Conservation (phyloP, 805 yeast species). For the Cyberlindnera maritima region DNA sequence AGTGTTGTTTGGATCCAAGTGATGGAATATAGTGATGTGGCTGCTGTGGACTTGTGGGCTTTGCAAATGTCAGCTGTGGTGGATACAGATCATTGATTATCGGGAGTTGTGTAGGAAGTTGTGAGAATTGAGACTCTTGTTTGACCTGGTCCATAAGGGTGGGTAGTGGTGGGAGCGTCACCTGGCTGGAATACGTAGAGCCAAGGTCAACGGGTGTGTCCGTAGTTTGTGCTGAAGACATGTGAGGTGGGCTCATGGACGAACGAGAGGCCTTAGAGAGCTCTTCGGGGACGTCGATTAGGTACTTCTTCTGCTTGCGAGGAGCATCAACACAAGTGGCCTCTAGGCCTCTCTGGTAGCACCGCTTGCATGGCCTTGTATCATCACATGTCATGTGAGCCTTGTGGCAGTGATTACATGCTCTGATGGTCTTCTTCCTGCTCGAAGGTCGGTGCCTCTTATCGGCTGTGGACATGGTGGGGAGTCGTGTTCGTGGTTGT, state of each 20-base stretch:
- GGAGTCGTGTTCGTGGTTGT: no score
- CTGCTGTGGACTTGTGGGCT: slow-evolving; percentile 3
- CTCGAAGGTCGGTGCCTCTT: slow-evolving; percentile 25
- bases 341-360: slow-evolving; percentile 65
- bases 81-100: slow-evolving; percentile 13
- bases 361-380: slow-evolving; percentile 76
- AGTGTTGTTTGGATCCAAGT: slow-evolving; percentile 7
- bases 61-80: slow-evolving; percentile 9
- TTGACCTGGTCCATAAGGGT: slow-evolving; percentile 4
- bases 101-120: neutral
- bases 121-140: neutral
- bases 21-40: slow-evolving; percentile 21
- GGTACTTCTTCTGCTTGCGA: slow-evolving; percentile 78
- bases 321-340: slow-evolving; percentile 86
- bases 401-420: slow-evolving; percentile 87
- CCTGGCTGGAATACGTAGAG: neutral
- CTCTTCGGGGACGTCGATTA: slow-evolving; percentile 50
- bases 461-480: neutral
- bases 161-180: slow-evolving; percentile 9
- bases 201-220: neutral
- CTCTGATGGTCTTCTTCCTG: slow-evolving; percentile 73
- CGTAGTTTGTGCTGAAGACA: neutral
- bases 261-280: neutral
- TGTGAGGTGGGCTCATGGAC: neutral
- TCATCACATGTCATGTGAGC: slow-evolving; percentile 93